Conservation (phyloP, 192 early-diverging fungal species). For the Coemansia sp. region DNA sequence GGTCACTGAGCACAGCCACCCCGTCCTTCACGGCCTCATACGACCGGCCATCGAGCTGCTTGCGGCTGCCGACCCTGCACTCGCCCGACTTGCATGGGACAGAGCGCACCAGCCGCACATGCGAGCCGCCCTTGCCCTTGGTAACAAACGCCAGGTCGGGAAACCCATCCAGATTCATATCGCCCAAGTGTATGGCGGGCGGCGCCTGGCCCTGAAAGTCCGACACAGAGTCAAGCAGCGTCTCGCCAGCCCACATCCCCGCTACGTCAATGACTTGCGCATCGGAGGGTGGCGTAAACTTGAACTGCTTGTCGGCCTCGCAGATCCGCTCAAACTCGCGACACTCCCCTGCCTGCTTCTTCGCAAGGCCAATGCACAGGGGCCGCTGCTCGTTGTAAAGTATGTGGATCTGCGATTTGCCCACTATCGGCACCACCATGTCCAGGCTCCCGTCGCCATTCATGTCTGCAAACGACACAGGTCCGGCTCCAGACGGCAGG, state of each 20-base stretch:
- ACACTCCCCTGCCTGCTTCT: conserved; percentile 44
- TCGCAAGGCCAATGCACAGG: conserved; percentile 57
- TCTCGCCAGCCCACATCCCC: conserved; percentile 50
- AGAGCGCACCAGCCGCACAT: conserved; percentile 68
- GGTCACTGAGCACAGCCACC: conserved; percentile 57
- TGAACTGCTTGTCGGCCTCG: conserved; percentile 59
- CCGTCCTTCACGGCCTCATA: conserved; percentile 67
- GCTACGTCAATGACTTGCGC: conserved; percentile 33
- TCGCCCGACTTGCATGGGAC: conserved; percentile 50
- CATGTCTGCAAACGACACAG: conserved; percentile 89
- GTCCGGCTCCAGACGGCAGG: conserved; percentile 68
- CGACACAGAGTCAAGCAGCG: conserved; percentile 45
- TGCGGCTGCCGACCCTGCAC: conserved; percentile 51
- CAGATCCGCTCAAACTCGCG: conserved; percentile 70
- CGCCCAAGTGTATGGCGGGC: conserved; percentile 63
- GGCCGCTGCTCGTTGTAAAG: conserved; percentile 82
- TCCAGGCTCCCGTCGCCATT: conserved; percentile 90
- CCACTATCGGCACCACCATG: conserved; percentile 69
- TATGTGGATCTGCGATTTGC: conserved; percentile 66
- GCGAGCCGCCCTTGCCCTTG: conserved; percentile 38
- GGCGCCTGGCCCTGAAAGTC: conserved; percentile 58
- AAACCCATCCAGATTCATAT: conserved; percentile 89
- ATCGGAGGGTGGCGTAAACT: conserved; percentile 32
- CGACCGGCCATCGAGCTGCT: conserved; percentile 55
- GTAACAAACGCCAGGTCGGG: conserved; percentile 78